Conservation (phyloP, 225 moss, liverwort and hornwort species). For the Pseudoscleropodium purum region DNA sequence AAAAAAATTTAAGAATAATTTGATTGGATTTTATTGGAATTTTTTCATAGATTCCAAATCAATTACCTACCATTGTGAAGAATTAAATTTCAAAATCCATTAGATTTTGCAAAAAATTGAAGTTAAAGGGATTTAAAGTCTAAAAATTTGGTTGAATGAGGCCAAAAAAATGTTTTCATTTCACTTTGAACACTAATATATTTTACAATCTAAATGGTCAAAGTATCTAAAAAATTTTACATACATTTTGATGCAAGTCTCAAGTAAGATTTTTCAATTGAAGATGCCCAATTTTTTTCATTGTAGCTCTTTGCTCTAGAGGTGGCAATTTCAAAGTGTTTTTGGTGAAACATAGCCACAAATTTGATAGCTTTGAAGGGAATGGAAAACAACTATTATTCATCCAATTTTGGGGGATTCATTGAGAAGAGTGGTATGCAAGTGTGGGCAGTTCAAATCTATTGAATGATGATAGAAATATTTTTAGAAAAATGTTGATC, state of each 20-base stretch:
- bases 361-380: not conserved
- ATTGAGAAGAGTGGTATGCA: not conserved
- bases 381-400: accelerated
- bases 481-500: not conserved
- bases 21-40: too few relatives aligned
- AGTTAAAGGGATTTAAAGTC: accelerated
- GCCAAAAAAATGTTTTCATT: not conserved
- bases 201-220: not conserved
- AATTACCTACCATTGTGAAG: not conserved
- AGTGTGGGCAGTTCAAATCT: too few relatives aligned
- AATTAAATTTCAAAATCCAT: not conserved
- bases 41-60: not conserved
- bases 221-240: not conserved
- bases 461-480: not conserved
- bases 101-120: not conserved
- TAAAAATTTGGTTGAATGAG: not conserved
- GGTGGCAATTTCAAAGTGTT: not conserved
- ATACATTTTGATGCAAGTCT: not conserved
- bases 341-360: not conserved
- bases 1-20: too few relatives aligned
- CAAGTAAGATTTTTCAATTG: not conserved
- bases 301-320: not conserved
- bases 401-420: not conserved
- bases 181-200: not conserved
- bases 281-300: not conserved